Percentiles rank a stretch among this genome's conserved stretches.
Evolutionary conservation across 352 stramenopile species (phyloP).

Genomic region (Globisporangium lucens): DNA sequence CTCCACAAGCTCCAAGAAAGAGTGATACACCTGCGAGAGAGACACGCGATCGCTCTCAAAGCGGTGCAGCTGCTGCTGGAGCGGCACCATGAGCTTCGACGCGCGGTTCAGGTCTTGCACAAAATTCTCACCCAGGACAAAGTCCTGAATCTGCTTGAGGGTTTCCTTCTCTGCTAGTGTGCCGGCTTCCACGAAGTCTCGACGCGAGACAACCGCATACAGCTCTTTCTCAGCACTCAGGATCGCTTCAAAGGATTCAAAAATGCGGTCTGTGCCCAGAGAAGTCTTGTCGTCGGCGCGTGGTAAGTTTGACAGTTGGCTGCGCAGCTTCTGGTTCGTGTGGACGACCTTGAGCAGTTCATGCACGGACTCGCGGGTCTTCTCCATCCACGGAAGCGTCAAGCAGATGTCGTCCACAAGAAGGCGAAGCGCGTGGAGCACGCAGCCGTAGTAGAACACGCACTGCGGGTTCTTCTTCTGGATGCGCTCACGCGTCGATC

Average conservation of each 20-base stretch:
- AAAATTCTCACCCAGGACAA: constrained; percentile 62
- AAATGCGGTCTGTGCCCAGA: constrained; percentile 19
- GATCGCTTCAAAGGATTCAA: constrained; percentile 42
- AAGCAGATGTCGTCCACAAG: constrained; percentile 49
- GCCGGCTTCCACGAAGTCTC: constrained; percentile 53
- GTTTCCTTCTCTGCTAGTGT: constrained; percentile 39
- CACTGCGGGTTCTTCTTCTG: constrained; percentile 57
- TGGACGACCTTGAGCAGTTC: constrained; percentile 45
- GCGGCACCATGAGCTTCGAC: constrained; percentile 47
- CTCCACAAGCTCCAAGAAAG: constrained; percentile 43
- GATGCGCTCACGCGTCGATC: constrained; percentile 43
- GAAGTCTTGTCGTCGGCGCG: not conserved
- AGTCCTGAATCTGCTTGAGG: constrained; percentile 56
- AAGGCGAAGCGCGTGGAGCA: constrained; percentile 40
- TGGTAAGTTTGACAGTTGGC: constrained; percentile 21
- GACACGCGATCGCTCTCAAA: constrained; percentile 38
- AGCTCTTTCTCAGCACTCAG: constrained; percentile 51
- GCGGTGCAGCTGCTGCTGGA: constrained; percentile 51
- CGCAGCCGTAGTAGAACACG: constrained; percentile 66
- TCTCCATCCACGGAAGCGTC: constrained; percentile 50
- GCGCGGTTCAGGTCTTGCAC: constrained; percentile 53
- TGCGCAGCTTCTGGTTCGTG: constrained; percentile 43
- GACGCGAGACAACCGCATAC: constrained; percentile 47
- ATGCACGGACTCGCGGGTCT: constrained; percentile 30
- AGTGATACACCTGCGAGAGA: constrained; percentile 55